Evolutionary conservation across 345 rosid genomes (phyloP), one percentile per base, ranked within the genome.

Genomic region (Erysimum cheiranthoides): DNA sequence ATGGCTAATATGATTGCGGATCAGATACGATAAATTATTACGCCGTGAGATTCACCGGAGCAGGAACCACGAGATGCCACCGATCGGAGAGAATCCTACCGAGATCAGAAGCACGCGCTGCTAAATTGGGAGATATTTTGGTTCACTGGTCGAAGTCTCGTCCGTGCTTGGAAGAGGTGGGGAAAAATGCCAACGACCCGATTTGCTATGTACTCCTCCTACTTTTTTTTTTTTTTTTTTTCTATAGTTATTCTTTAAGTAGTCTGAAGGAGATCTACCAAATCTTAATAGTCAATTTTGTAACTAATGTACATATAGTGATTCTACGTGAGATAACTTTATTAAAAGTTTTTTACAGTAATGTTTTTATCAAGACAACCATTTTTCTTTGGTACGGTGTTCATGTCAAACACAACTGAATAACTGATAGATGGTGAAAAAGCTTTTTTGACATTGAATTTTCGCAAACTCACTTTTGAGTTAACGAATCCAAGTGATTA

Each of bases 1-100:
- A 95, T 95, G 73, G 77, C 60, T 38, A 75, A 80, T 70, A 38
- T 35, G 47, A 27, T 58, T 28, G 2, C 9, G 66, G 0, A 56
- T 51, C 14, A 69, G 66, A n/a, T 43, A 30, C 40, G 61, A 49
- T 61, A 47, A 17, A 6, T 30, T 57, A 12, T 3, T 14, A 57
- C 47, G 50, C 35, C 51, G 58, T 53, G 68, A 71, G 83, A 83
- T 81, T 79, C 49, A 72, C 52, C 50, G 52, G 76, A 46, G 56
- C 27, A 36, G 50, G 17, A 62, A 60, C 31, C 54, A 36, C 36
- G 67, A 78, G 57, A 80, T 74, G 28, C 45, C 21, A 5, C 63
- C 59, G 79, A 75, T 79, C 79, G 75, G 47, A 43, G 27, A 17
- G 34, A 13, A 21, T 66, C 8, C 36, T 10, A 43, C 63, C 12